A percentile compares a stretch with the other conserved stretches of the same genome.
phyloP scores from a whole-genome alignment of 345 rosid species.

The Gossypium thurberi region DNA sequence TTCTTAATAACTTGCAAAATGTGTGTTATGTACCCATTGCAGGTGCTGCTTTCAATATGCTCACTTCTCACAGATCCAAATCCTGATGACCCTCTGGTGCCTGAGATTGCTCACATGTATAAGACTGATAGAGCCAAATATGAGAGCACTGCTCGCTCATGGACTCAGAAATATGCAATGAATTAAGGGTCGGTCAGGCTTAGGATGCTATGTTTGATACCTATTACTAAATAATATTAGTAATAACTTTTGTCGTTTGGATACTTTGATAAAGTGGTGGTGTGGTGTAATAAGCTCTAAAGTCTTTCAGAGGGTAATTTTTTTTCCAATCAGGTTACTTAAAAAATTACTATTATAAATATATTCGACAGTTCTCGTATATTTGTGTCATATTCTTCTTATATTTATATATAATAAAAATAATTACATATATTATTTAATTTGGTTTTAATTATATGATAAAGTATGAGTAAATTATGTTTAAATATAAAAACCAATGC shows the following conservation, averaged over 20 bases:
- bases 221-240: conserved; percentile 24
- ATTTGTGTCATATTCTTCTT: background rate
- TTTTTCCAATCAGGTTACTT: background rate
- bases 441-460: too few species aligned
- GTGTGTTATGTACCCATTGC: background rate
- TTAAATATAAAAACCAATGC: too few species aligned
- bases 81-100: conserved; percentile 69
- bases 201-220: background rate
- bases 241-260: conserved; percentile 21
- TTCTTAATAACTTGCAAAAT: background rate
- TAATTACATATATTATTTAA: too few species aligned
- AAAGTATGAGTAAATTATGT: too few species aligned
- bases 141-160: conserved; percentile 54
- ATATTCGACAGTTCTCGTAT: background rate
- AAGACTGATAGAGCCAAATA: conserved; percentile 61
- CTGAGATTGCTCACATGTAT: conserved; percentile 65
- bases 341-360: background rate
- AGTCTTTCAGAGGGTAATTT: background rate
- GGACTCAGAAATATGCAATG: conserved; percentile 75
- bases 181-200: conserved; percentile 20
- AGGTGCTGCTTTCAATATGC: conserved; percentile 71
- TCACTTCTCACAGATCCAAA: conserved; percentile 65
- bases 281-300: background rate
- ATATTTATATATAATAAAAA: too few species aligned
- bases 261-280: background rate